phyloP scores from a whole-genome alignment of 177 flowering plant genomes.

The Tripterygium wilfordii region DNA sequence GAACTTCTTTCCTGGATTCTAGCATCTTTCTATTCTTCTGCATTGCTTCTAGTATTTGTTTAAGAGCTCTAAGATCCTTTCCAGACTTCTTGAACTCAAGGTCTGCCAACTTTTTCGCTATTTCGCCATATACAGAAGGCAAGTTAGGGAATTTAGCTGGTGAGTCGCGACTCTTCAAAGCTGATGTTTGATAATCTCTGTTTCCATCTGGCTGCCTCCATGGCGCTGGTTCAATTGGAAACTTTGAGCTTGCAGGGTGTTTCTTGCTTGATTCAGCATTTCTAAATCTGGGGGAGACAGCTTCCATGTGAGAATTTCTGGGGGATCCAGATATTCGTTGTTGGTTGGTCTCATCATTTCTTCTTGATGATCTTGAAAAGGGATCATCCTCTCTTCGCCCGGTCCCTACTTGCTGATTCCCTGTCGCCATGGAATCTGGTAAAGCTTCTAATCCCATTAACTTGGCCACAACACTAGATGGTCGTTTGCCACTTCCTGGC shows the following conservation, averaged over 20 bases:
- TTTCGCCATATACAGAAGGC: conserved; percentile 70
- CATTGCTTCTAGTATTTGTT: conserved; percentile 90
- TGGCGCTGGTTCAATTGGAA: conserved; percentile 68
- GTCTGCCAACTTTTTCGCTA: conserved; percentile 73
- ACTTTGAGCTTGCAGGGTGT: conserved; percentile 32
- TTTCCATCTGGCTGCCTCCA: conserved; percentile 52
- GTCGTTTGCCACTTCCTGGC: conserved; percentile 29
- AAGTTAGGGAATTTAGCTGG: conserved; percentile 19
- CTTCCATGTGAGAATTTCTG: conserved; percentile 22
- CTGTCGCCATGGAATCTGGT: conserved; percentile 36
- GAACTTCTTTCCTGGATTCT: conserved; percentile 35
- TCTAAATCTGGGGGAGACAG: conserved; percentile 23
- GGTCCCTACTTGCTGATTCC: conserved; percentile 14
- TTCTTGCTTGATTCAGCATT: conserved; percentile 30
- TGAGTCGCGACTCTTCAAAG: conserved; percentile 20
- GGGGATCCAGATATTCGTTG: conserved; percentile 27
- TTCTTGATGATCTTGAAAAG: conserved; percentile 21
- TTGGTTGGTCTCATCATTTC: conserved; percentile 24
- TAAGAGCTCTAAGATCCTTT: conserved; percentile 92
- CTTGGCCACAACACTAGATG: conserved; percentile 54
- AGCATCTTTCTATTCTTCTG: conserved; percentile 42
- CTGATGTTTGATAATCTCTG: conserved; percentile 25
- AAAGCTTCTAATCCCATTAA: conserved; percentile 70
- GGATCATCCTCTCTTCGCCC: conserved; percentile 15
- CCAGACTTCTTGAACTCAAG: conserved; percentile 71